Evolutionary conservation across 2,329 filamentous ascomycete species (phyloP), one percentile per base, ranked within the genome.

Genomic region (Aspergillus sp.): DNA sequence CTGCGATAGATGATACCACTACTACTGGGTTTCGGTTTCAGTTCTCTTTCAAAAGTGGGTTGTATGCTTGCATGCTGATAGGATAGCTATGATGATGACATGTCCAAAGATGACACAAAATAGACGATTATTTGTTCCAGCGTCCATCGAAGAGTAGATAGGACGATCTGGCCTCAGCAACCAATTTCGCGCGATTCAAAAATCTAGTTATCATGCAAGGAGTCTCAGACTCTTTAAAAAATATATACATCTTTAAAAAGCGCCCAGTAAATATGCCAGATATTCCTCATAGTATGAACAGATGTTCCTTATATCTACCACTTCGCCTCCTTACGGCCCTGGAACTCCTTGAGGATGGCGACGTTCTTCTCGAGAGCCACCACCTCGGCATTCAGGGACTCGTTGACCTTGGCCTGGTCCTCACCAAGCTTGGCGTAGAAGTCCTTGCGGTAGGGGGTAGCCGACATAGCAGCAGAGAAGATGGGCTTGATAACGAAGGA

Each of bases 381-480:
- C 63, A 98, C 82, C 84, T 94, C 97, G 64, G 81, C 79, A 68
- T 83, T 79, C 70, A 97, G 77, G 72, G 90, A 86, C 58, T 78
- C 73, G 54, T 82, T 70, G 52, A 95, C 88, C 77, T 88, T 86
- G 11, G 71, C 72, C 32, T 68, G 62, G 60, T 78, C 71, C 8
- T 70, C 62, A 30, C 66, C 92, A 47, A 99, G 83, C 85, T 97
- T 96, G 66, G 79, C 79, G 76, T 97, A 98, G 75, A 99, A 98
- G 78, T 94, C 91, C 76, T 91, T 91, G 68, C 94, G 87, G 84
- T 97, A 96, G 1, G 95, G 95, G 68, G 90, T 94, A 17, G 92
- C 93, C 69, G 86, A 86, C 92, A 99, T 96, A 75, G 94, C 94
- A 63, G 92, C 90, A 70, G 85, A 90, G 85, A 98, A 98, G 74